Evolutionary conservation across 2,329 filamentous ascomycete genomes (phyloP).

Genomic region (Arthrinium phaeospermum): DNA sequence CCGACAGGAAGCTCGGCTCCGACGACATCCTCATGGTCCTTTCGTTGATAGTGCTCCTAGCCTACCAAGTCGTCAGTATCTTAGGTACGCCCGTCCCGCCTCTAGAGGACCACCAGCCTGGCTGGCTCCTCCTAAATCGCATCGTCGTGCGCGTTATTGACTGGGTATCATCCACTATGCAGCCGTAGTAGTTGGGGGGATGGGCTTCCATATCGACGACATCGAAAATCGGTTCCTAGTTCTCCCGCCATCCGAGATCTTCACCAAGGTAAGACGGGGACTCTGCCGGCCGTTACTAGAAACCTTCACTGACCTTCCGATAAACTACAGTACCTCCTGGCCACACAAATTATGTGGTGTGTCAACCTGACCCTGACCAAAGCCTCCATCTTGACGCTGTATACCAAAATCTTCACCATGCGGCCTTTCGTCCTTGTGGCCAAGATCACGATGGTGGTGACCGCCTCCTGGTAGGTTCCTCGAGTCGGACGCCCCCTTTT

Average conservation of each 20-base stretch:
- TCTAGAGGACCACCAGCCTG: too few relatives aligned
- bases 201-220: constrained; percentile 15
- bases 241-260: neutral
- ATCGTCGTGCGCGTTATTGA: neutral
- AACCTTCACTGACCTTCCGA: neutral
- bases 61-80: neutral
- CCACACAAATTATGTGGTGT: constrained; percentile 17
- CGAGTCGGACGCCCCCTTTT: neutral
- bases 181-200: neutral
- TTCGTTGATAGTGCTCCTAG: neutral
- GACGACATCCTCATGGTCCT: constrained; percentile 14
- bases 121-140: neutral
- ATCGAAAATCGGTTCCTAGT: neutral
- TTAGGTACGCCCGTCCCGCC: neutral
- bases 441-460: neutral
- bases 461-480: constrained; percentile 1
- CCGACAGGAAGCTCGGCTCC: constrained; percentile 1
- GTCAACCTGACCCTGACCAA: constrained; percentile 18
- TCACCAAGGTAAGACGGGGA: neutral
- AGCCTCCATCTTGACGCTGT: constrained; percentile 14
- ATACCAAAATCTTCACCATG: constrained; percentile 20
- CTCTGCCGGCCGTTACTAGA: neutral
- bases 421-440: constrained; percentile 6
- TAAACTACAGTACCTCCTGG: neutral
- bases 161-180: neutral